phyloP scores from a whole-genome alignment of 202 grass and related monocot species.

The Zizania palustris region DNA sequence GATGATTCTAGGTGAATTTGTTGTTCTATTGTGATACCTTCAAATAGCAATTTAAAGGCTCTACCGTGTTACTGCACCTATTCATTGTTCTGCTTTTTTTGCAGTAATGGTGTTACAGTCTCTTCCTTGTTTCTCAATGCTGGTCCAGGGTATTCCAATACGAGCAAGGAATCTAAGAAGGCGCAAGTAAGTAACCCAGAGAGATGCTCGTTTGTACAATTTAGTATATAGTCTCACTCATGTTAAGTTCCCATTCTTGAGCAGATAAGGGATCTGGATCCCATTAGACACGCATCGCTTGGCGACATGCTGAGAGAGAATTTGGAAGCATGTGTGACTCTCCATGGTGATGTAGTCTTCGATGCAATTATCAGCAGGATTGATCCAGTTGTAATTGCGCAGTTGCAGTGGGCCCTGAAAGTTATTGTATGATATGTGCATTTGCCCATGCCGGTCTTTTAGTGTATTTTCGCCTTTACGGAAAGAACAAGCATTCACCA shows the following conservation, averaged over 20 bases:
- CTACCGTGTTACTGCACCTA: not conserved
- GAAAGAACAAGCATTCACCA: too few relatives aligned
- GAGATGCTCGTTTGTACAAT: too few relatives aligned
- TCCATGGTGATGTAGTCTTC: conserved; percentile 81
- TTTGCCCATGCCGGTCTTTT: conserved; percentile 23
- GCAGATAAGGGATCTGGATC: conserved; percentile 90
- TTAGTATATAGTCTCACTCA: not conserved
- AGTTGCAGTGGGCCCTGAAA: conserved; percentile 84
- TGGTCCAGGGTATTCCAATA: conserved; percentile 54
- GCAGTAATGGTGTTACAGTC: conserved; percentile 79
- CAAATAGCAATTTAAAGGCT: not conserved
- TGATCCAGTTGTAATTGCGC: conserved; percentile 84
- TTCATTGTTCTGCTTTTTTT: conserved; percentile 26
- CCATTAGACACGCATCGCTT: conserved; percentile 84
- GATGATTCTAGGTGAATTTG: conserved; percentile 71
- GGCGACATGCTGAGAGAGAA: conserved; percentile 80
- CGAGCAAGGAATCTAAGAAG: conserved; percentile 76
- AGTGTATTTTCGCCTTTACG: not conserved
- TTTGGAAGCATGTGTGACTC: conserved; percentile 76
- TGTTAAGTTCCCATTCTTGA: conserved; percentile 34
- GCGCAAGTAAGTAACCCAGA: conserved; percentile 58
- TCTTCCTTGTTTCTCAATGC: conserved; percentile 59
- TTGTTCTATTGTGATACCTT: not conserved
- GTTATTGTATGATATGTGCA: conserved; percentile 65
- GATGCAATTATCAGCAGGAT: conserved; percentile 84